These are phyloP conservation scores for Heracleum sosnowskyi DNA, from an alignment of 129 eudicot species.

Conservation along the genomic window DNA sequence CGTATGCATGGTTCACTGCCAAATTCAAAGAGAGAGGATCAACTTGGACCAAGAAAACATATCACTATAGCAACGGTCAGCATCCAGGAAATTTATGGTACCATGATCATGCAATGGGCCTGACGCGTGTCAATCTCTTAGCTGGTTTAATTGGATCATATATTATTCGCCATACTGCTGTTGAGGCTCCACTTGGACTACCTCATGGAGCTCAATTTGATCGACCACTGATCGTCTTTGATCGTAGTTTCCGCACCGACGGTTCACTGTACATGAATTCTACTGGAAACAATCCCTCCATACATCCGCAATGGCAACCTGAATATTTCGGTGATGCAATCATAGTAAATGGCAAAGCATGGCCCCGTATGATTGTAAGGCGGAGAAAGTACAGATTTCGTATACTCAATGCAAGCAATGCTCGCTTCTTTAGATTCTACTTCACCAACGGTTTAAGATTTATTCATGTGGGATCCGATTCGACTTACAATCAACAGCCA, in stretches of 20 bases:
- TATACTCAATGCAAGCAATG: slow-evolving; percentile 83
- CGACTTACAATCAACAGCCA: slow-evolving; percentile 45
- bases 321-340: slow-evolving; percentile 85
- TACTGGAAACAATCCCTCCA: slow-evolving; percentile 59
- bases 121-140: slow-evolving; percentile 88
- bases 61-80: slow-evolving; percentile 61
- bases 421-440: slow-evolving; percentile 61
- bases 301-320: slow-evolving; percentile 93
- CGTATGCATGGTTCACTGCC: slow-evolving; percentile 68
- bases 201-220: slow-evolving; percentile 60
- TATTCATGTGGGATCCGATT: slow-evolving; percentile 77
- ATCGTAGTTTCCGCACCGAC: slow-evolving; percentile 48
- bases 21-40: slow-evolving; percentile 53
- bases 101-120: slow-evolving; percentile 97
- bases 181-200: slow-evolving; percentile 57
- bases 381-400: slow-evolving; percentile 72
- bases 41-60: slow-evolving; percentile 53
- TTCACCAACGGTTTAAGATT: slow-evolving; percentile 47
- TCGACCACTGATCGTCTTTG: slow-evolving; percentile 59
- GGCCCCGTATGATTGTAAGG: slow-evolving; percentile 68
- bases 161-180: slow-evolving; percentile 42
- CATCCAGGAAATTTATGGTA: slow-evolving; percentile 85
- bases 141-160: slow-evolving; percentile 83
- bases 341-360: slow-evolving; percentile 82
- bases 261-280: slow-evolving; percentile 77